These are phyloP conservation scores for Penicillium sp. DNA, from an alignment of 2,329 filamentous ascomycete genomes.

Conservation along the genomic window DNA sequence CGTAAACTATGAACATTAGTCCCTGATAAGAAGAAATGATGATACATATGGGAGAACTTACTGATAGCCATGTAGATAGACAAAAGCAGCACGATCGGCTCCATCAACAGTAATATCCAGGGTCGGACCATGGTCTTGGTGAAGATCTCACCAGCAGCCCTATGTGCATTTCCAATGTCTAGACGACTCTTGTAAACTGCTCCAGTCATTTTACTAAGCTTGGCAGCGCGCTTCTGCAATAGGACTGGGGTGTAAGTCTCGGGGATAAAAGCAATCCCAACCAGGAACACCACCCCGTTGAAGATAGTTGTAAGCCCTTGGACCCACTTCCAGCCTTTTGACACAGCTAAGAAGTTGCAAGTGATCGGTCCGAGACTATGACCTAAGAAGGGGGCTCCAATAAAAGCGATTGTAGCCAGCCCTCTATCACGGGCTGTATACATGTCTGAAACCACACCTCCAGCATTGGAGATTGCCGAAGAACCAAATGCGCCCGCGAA, in stretches of 20 bases:
- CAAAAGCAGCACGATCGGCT: conserved; percentile 42
- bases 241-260: conserved; percentile 40
- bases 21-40: not conserved
- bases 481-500: conserved; percentile 53
- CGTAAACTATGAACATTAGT: conserved; percentile 31
- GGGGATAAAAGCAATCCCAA: conserved; percentile 13
- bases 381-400: conserved; percentile 56
- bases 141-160: conserved; percentile 19
- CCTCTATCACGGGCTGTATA: conserved; percentile 45
- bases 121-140: conserved; percentile 40
- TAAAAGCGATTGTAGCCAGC: conserved; percentile 52
- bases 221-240: conserved; percentile 39
- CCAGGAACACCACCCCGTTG: conserved; percentile 47
- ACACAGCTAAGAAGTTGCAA: conserved; percentile 54
- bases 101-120: conserved; percentile 37
- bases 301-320: conserved; percentile 53
- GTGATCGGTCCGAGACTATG: conserved; percentile 55
- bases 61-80: conserved; percentile 37
- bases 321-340: conserved; percentile 58
- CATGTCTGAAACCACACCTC: conserved; percentile 52
- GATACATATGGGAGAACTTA: not conserved
- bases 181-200: conserved; percentile 33
- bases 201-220: conserved; percentile 39
- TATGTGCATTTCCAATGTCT: conserved; percentile 9
- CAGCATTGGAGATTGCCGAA: conserved; percentile 51